Evolutionary conservation across 2,329 filamentous ascomycete genomes (phyloP).

Genomic region (Raffaelea ambrosiae): DNA sequence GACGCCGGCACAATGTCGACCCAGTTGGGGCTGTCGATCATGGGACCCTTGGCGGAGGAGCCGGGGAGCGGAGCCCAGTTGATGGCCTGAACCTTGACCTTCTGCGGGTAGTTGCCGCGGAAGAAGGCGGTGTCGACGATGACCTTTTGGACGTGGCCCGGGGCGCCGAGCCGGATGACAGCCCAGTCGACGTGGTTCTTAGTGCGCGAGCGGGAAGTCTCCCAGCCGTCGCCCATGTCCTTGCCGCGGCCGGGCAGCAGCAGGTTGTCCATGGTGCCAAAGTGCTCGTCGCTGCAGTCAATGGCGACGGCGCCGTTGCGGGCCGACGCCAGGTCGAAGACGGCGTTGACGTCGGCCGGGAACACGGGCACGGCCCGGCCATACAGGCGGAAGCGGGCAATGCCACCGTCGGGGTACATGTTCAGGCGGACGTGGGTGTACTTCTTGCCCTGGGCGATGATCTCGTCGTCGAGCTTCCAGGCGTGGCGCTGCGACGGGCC

Average conservation of each 20-base stretch:
- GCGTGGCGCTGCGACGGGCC: conserved; percentile 65
- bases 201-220: conserved; percentile 66
- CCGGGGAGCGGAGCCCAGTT: conserved; percentile 43
- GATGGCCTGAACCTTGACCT: conserved; percentile 58
- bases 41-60: conserved; percentile 47
- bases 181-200: conserved; percentile 72
- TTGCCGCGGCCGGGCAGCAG: conserved; percentile 39
- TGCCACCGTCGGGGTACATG: conserved; percentile 82
- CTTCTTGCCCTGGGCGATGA: conserved; percentile 47
- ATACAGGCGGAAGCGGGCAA: conserved; percentile 70
- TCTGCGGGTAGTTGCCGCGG: conserved; percentile 74
- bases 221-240: conserved; percentile 87
- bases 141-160: conserved; percentile 55
- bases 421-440: conserved; percentile 75
- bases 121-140: conserved; percentile 78
- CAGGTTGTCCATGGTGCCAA: conserved; percentile 53
- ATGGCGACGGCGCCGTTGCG: conserved; percentile 71
- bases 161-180: conserved; percentile 64
- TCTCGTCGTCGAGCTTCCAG: conserved; percentile 50
- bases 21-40: conserved; percentile 53
- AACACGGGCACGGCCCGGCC: conserved; percentile 71
- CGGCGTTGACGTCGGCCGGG: conserved; percentile 52
- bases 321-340: conserved; percentile 69
- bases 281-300: conserved; percentile 75
- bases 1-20: conserved; percentile 55